Base-by-base conservation (phyloP, 2,329 filamentous ascomycete species). In the Aspergillus fructus region DNA sequence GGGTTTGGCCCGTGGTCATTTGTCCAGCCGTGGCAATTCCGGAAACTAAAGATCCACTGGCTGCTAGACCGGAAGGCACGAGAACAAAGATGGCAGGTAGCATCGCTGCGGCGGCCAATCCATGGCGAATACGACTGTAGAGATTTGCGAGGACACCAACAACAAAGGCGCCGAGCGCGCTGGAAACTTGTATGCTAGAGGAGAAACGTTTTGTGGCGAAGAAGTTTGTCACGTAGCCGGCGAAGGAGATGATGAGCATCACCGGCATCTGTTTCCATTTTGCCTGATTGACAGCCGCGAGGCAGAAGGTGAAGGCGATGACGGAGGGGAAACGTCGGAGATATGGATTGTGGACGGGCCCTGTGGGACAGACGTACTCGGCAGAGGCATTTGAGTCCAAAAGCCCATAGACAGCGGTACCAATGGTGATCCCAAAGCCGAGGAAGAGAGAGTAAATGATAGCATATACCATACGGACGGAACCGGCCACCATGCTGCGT, bases 51-150 rank as follows among this genome's bases (percentile, higher is more conserved):
- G 79, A 82, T 2, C 85, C 85, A 60, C 79, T 80, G 1, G 85
- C 84, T 5, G 84, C 82, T 3, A 88, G 75, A 4, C 85, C 85
- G 5, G 81, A 84, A 0, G 85, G 85, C 0, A 88, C 85, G 59
- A 86, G 84, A 1, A 87, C 84, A 62, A 96, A 96, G 64, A 97
- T 96, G 17, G 90, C 92, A 0, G 93, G 93, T 7, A 96, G 78
- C 81, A 97, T 91, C 4, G 90, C 89, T 0, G 91, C 91, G 0
- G 91, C 91, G 0, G 93, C 93, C 3, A 96, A 83, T 1, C 89
- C 90, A 70, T 93, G 91, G 17, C 89, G 74, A 19, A 82, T 68
- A 9, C 91, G 85, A 27, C 88, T 89, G 76, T 96, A 94, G 2
- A 92, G 70, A 65, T 96, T 96, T 9, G 90, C 90, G 50, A 92